Conservation (phyloP, 2,329 filamentous ascomycete species). For the Ilyonectria destructans region DNA sequence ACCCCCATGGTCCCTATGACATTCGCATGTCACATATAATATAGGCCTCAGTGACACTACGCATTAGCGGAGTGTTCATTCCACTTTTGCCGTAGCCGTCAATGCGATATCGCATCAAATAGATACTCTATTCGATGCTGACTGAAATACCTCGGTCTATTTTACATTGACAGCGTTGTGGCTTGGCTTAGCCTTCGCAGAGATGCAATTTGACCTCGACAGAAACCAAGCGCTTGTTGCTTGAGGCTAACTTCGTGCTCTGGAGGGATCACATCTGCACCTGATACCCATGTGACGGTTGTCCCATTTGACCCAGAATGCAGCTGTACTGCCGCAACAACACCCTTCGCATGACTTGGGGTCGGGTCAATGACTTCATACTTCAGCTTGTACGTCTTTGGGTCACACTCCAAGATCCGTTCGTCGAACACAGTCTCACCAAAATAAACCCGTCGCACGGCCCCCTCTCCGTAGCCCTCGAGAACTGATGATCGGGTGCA, state of each 20-base stretch:
- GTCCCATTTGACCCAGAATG: no score
- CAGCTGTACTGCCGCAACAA: background rate
- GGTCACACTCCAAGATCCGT: background rate
- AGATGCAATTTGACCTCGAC: background rate
- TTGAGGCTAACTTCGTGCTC: no score
- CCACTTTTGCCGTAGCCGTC: no score
- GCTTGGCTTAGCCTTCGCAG: background rate
- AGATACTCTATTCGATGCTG: no score
- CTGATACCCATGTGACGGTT: no score
- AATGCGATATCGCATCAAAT: no score
- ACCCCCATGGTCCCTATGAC: no score
- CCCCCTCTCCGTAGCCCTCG: background rate
- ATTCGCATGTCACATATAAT: no score
- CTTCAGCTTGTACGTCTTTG: background rate
- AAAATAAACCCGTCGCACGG: background rate
- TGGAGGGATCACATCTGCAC: no score
- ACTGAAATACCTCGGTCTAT: no score
- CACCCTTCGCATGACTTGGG: background rate
- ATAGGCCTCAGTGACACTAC: no score
- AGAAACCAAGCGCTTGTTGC: background rate
- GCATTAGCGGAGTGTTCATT: no score
- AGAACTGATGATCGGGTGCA: background rate
- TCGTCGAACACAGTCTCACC: background rate
- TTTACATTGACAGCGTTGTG: background rate
- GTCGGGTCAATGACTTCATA: background rate